phyloP scores from a whole-genome alignment of 208 protist genomes.

The Crithidia thermophila region DNA sequence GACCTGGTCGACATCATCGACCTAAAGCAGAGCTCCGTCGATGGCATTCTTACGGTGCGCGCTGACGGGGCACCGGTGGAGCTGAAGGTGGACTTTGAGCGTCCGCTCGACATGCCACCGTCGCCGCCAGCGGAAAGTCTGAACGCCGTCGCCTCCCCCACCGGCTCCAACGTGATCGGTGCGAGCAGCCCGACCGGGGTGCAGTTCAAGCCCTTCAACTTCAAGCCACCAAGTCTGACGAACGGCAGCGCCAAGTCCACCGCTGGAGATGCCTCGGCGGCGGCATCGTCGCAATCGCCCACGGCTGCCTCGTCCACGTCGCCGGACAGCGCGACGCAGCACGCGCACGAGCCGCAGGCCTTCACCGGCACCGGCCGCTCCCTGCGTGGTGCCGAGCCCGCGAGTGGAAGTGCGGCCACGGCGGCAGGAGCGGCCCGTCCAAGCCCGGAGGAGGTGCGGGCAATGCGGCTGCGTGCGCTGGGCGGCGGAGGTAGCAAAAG shows the following conservation, averaged over 20 bases:
- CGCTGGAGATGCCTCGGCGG: not conserved
- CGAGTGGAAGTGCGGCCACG: conserved; percentile 7
- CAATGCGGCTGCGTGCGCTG: conserved; percentile 48
- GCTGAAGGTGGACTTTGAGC: conserved; percentile 95
- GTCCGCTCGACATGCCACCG: conserved; percentile 90
- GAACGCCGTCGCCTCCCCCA: not conserved
- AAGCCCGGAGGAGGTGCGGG: conserved; percentile 35
- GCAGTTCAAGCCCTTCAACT: conserved; percentile 65
- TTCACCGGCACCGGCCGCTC: conserved; percentile 35
- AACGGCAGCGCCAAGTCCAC: not conserved
- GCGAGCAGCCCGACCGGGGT: conserved; percentile 41
- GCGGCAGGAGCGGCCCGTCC: conserved; percentile 4
- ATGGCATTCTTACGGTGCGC: conserved; percentile 93
- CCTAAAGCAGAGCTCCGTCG: conserved; percentile 39
- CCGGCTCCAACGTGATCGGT: conserved; percentile 65
- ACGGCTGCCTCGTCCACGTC: not conserved
- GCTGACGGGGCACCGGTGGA: conserved; percentile 79
- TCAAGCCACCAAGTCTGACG: conserved; percentile 62
- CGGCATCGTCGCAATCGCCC: not conserved
- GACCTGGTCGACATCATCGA: conserved; percentile 86
- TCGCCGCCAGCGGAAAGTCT: conserved; percentile 46
- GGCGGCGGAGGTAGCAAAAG: conserved; percentile 6
- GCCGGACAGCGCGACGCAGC: not conserved
- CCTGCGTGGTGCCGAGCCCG: conserved; percentile 14
- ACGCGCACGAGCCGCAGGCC: not conserved